Base-by-base conservation (phyloP, 2,329 filamentous ascomycete genomes). In the Fusarium albosuccineum region DNA sequence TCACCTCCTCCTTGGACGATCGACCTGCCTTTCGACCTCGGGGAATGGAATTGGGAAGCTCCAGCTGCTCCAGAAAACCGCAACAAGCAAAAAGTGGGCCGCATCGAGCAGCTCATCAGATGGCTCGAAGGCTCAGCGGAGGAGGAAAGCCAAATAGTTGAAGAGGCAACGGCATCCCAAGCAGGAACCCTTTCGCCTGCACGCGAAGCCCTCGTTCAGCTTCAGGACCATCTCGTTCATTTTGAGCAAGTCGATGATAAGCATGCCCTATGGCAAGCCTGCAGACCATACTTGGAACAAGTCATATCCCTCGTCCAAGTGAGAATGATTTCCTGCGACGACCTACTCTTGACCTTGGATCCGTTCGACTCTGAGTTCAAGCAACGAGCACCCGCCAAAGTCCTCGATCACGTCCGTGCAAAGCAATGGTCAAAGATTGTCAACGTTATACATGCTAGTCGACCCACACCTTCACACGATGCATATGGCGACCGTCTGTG, bases 41-140 rank as follows among this genome's bases (percentile, higher is more conserved):
- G 79, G 4, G 75, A 82, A 54, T 86, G 84, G 84, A 78, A 79
- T 46, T 89, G 86, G 86, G 75, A 82, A 37, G 79, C 86, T 9
- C 86, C 86, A 9, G 81, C 75, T 11, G 60, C 75, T 4, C 65
- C 74, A 9, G 69, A 74, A 51, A 58, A 71, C 7, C 74, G 74
- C 5, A 69, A 66, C n/a, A 65, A 61, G 27, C 74, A 73, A 56
- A 64, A 64, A 36, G 41, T 63, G 13, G 60, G 61, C 14, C 14
- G 74, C 1, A 52, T 78, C 17, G 73, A 74, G n/a, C 70, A 52
- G 41, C 75, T 76, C 56, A 68, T 77, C 11, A 51, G 64, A 16
- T 75, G 75, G 74, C 63, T 77, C 2, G 72, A 74, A 49, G 65
- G 59, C 39, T 44, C 50, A n/a, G 17, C 41, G 9, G 36, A 57